Evolutionary conservation across 2,329 filamentous ascomycete species (phyloP).

Genomic region (Tolypocladium nubicola): DNA sequence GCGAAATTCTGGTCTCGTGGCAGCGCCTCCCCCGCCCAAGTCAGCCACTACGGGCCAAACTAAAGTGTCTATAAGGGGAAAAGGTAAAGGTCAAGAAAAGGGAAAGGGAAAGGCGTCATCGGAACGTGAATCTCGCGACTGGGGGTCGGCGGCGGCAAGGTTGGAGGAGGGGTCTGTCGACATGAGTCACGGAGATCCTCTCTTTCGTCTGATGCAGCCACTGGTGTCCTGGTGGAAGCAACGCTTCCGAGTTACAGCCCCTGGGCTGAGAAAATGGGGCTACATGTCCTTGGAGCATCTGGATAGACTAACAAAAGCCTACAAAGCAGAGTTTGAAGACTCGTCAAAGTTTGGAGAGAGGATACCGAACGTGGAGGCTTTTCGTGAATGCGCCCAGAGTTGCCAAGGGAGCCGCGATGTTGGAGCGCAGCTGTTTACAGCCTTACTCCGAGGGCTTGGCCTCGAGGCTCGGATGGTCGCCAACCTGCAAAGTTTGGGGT

Average conservation of each 20-base stretch:
- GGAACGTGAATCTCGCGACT: slow-evolving; percentile 43
- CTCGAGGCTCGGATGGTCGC: slow-evolving; percentile 76
- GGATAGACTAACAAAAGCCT: slow-evolving; percentile 62
- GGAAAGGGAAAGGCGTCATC: slow-evolving; percentile 10
- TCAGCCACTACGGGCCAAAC: slow-evolving; percentile 11
- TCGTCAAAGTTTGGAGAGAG: slow-evolving; percentile 63
- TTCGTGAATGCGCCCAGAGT: slow-evolving; percentile 55
- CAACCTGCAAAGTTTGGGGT: slow-evolving; percentile 77
- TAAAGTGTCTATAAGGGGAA: slow-evolving; percentile 17
- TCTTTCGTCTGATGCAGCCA: slow-evolving; percentile 64
- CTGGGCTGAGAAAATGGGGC: slow-evolving; percentile 78
- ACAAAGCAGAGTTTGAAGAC: slow-evolving; percentile 52
- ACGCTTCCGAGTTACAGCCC: slow-evolving; percentile 64
- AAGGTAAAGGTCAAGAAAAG: slow-evolving; percentile 22
- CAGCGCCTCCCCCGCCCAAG: slow-evolving; percentile 19
- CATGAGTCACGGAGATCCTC: slow-evolving; percentile 72
- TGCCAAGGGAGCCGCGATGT: slow-evolving; percentile 79
- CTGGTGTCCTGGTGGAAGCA: slow-evolving; percentile 85
- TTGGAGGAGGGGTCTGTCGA: slow-evolving; percentile 63
- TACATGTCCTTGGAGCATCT: slow-evolving; percentile 72
- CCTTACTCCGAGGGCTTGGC: slow-evolving; percentile 67
- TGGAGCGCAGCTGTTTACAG: slow-evolving; percentile 82
- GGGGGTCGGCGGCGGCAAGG: slow-evolving; percentile 58
- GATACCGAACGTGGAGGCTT: slow-evolving; percentile 54
- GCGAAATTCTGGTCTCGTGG: slow-evolving; percentile 52